Base-by-base conservation (phyloP, 2,329 filamentous ascomycete species). In the Fusarium caatingaense region DNA sequence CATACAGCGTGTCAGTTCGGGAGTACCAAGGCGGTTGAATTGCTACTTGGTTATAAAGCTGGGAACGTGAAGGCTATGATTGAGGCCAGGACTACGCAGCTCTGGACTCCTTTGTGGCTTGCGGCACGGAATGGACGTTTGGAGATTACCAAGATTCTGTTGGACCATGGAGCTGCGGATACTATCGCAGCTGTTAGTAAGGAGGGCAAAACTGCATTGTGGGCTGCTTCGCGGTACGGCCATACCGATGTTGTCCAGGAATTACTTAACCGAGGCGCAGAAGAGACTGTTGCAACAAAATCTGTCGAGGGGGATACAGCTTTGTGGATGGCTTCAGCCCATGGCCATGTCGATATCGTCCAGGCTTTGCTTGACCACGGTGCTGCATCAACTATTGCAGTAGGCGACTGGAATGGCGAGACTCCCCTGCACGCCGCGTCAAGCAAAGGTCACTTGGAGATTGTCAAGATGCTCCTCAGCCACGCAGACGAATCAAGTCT, bases 371-470 rank as follows among this genome's bases (percentile, higher is more conserved):
- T 55, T n/a, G 40, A 46, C 1, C 6, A 46, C 1, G 51, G 51
- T 0, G 51, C 51, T 6, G 10, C n/a, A n/a, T 32, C 27, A 1
- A 53, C 28, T 1, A 32, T 32, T 9, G 8, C 16, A 15, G 27
- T 32, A 3, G 21, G 5, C 3, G 47, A 50, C 13, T 5, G 8
- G 5, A 25, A n/a, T 3, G 8, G 16, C 2, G 47, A 50, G 5
- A 50, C 47, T 1, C 47, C 47, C 2, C 6, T 50, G 18, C 18
- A 25, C 2, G 6, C 16, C 5, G 47, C 47, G 2, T 50, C 47
- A 1, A 21, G 30, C 0, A 15, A 13, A 23, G 47, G 47, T 0
- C 2, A 25, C 2, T 2, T n/a, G 4, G 21, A 37, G 3, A n/a
- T 37, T 2, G 47, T 50, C 16, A 50, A 13, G 4, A 13, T 50